Base-by-base conservation (phyloP, 164 flowering plant species). In the Malania oleifera region DNA sequence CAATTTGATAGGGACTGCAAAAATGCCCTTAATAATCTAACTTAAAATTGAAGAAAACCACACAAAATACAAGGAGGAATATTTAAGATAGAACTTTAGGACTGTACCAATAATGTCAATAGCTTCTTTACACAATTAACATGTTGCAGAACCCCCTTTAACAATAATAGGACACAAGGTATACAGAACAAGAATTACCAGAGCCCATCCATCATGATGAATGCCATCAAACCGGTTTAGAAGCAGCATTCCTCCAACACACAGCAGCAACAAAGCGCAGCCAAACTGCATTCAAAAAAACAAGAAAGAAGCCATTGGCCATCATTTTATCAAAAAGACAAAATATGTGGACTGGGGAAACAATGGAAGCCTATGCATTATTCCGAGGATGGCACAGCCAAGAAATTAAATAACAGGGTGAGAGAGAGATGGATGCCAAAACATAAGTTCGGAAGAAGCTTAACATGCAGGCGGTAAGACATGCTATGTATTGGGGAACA, bases 221-320 rank as follows among this genome's bases (percentile, higher is more conserved):
- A 43, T 6, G 4, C 18, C 18, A 17, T 17, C 50, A 46, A 43
- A 43, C 19, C 15, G 3, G 50, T 12, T 52, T 13, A 52, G 38
- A 52, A 28, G 55, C 67, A 68, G 60, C 72, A 68, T 38, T 63
- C 67, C 47, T 68, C 72, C 22, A 68, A 19, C 57, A 68, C 13
- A 38, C 72, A 68, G 45, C 72, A 68, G 63, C 72, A 68, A 39
- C 67, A 68, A 14, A 68, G 67, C 17, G 67, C 72, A 38, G 72
- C 50, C 28, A 68, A 28, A 63, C 72, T 68, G 60, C 63, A 57
- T n/a, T 3, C 40, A 59, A 2, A 50, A 24, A 25, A 11, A 20
- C 9, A 47, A 23, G 48, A 44, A 44, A 20, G 23, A n/a, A 31
- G 35, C 35, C 9, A 31, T 31, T 31, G 35, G 35, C 35, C n/a